Evolutionary conservation across 2,329 filamentous ascomycete species (phyloP).

Genomic region (Pseudopyricularia cyperi): DNA sequence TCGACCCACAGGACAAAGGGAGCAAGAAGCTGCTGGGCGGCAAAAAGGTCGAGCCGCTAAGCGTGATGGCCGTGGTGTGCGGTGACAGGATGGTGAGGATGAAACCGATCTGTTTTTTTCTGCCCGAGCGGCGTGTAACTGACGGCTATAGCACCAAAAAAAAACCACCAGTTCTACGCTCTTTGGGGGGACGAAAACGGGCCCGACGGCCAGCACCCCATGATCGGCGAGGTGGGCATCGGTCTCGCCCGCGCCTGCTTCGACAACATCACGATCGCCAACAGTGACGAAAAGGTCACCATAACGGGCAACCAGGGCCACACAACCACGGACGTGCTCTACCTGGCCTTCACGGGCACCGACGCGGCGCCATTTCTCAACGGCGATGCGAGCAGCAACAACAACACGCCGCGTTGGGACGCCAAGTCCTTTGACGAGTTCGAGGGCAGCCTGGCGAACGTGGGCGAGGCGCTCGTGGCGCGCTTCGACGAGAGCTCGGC

Average conservation of each 20-base stretch:
- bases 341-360: constrained; percentile 43
- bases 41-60: constrained; percentile 29
- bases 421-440: constrained; percentile 35
- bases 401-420: constrained; percentile 39
- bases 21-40: neutral
- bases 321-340: constrained; percentile 43
- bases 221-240: constrained; percentile 35
- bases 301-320: constrained; percentile 45
- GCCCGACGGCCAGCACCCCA: constrained; percentile 20
- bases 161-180: constrained; percentile 33
- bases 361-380: constrained; percentile 33
- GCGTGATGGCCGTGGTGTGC: constrained; percentile 42
- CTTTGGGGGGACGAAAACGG: constrained; percentile 42
- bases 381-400: constrained; percentile 20
- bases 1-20: constrained; percentile 20
- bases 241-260: constrained; percentile 33
- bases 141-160: too few species aligned
- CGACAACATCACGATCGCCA: constrained; percentile 20
- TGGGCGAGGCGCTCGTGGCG: constrained; percentile 38
- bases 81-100: constrained; percentile 25
- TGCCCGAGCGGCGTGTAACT: too few species aligned
- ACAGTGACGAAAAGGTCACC: neutral
- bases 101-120: too few species aligned
- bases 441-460: constrained; percentile 31
- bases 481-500: constrained; percentile 13